Conservation (phyloP, 164 flowering plant genomes). For the Dillenia suffruticosa region DNA sequence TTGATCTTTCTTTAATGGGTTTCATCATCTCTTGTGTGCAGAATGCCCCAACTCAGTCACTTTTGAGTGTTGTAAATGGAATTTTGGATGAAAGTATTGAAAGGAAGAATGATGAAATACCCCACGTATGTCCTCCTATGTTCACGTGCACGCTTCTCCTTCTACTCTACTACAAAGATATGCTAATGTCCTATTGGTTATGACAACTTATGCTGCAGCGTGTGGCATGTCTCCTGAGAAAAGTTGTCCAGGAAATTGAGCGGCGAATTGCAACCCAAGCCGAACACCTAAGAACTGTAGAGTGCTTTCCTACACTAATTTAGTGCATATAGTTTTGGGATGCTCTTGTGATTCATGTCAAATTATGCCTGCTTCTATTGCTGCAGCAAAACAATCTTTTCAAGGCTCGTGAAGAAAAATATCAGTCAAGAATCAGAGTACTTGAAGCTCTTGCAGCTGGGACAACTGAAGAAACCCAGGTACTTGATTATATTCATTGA, state of each 20-base stretch:
- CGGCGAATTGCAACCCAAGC: conserved; percentile 67
- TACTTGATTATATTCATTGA: conserved; percentile 13
- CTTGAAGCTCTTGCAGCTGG: conserved; percentile 85
- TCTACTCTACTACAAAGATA: not conserved
- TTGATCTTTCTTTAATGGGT: not conserved
- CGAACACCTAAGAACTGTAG: conserved; percentile 65
- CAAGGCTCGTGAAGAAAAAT: conserved; percentile 79
- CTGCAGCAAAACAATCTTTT: conserved; percentile 76
- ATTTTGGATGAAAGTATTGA: conserved; percentile 56
- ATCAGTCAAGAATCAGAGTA: conserved; percentile 52
- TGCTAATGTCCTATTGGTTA: conserved; percentile 3
- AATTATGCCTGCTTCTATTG: not conserved
- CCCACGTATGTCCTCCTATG: conserved; percentile 54
- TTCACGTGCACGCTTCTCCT: not conserved
- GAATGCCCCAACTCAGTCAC: conserved; percentile 74
- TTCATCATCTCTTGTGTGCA: conserved; percentile 22
- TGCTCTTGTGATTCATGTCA: not conserved
- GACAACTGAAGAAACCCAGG: conserved; percentile 79
- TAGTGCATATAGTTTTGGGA: not conserved
- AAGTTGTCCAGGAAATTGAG: conserved; percentile 75
- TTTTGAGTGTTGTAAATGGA: conserved; percentile 51
- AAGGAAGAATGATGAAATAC: conserved; percentile 10
- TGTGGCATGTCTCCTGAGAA: conserved; percentile 57
- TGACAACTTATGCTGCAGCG: conserved; percentile 26
- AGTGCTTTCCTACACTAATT: not conserved